Base-by-base conservation (phyloP, 768 basidiomycete species). In the Stropharia rugosoannulata region DNA sequence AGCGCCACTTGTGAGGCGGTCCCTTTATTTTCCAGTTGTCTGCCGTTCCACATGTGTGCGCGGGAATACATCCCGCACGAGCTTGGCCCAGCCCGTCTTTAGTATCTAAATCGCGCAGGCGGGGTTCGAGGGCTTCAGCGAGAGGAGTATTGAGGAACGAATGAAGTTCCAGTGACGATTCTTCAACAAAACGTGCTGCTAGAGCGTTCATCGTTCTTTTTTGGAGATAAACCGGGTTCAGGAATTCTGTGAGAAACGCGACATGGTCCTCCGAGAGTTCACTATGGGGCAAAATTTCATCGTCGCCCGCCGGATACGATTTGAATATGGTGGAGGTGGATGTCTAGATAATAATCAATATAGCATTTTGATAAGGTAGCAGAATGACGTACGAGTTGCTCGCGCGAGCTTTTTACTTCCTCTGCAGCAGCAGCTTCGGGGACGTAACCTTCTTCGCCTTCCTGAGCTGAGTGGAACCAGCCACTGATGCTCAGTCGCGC, bases 1-100 rank as follows among this genome's bases (percentile, higher is more conserved):
- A 98, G 35, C 96, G 91, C 81, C 92, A 93, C 69, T 95, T 94
- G 70, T 95, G 94, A 27, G 96, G 93, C 1, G 96, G 96, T 2
- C 95, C 94, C 63, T 83, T 84, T 65, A 91, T 63, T 12, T 67
- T 63, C 94, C 95, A 98, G 3, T 73, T 77, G 32, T 73, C 72
- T 15, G 61, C 52, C n/a, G 70, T 71, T 12, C 94, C 95, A 8
- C 82, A 72, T n/a, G 70, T 72, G 61, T 97, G 94, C 10, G 80
- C 64, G 0, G 93, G 87, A 49, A 95, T 76, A 40, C 70, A 74
- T 5, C 74, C 74, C 8, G 65, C 67, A 18, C 89, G 85, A 36
- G 75, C 71, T 8, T 76, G 76, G 37, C 78, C 80, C 25, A 90
- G 77, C 5, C 83, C 86, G 62, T 95, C 90, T 6, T 72, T 71